Evolutionary conservation across 441 rosid genomes (phyloP).

Genomic region (Corymbia calophylla): DNA sequence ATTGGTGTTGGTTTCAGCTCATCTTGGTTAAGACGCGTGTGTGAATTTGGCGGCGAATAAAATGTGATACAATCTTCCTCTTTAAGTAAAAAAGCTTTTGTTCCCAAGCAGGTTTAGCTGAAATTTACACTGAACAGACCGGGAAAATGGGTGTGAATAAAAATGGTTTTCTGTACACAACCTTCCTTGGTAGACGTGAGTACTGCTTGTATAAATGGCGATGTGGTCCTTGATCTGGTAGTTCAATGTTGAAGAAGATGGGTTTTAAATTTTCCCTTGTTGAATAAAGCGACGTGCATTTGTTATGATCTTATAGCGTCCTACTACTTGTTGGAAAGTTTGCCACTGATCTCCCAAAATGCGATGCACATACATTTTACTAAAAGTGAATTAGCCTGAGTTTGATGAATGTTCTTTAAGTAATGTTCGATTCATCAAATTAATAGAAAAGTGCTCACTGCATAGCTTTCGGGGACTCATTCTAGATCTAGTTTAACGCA

Average conservation of each 20-base stretch:
- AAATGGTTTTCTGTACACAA: neutral
- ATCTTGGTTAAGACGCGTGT: neutral
- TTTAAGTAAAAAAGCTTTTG: neutral
- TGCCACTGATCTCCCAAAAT: neutral
- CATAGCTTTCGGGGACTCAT: neutral
- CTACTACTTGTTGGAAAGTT: neutral
- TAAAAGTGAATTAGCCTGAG: neutral
- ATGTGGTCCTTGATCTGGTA: neutral
- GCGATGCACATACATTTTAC: neutral
- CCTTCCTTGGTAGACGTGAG: neutral
- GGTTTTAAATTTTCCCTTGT: neutral
- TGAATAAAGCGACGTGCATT: neutral
- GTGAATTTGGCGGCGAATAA: neutral
- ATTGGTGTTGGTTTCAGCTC: neutral
- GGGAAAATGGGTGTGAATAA: neutral
- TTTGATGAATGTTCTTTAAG: neutral
- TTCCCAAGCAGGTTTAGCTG: neutral
- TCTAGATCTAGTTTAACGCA: rapidly evolving
- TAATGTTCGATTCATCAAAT: neutral
- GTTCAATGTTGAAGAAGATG: neutral
- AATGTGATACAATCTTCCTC: neutral
- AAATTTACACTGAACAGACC: neutral
- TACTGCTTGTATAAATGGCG: neutral
- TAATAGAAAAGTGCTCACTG: neutral
- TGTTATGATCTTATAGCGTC: neutral